Conservation (phyloP, 2,329 filamentous ascomycete species). For the Diaporthe destruens region DNA sequence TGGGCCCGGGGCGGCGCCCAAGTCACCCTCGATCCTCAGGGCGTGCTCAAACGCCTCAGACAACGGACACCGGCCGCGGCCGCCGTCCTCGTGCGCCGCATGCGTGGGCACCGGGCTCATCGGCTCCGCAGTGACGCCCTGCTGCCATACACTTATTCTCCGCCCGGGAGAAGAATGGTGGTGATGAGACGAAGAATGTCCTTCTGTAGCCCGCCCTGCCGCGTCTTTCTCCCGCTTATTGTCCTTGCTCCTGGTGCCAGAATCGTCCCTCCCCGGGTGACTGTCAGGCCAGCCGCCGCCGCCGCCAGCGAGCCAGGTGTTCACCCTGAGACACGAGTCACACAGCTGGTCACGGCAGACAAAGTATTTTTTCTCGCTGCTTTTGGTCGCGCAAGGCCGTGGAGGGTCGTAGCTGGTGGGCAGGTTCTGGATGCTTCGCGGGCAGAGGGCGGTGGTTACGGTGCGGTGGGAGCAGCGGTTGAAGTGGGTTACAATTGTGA, state of each 20-base stretch:
- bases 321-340: neutral
- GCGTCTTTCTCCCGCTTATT: neutral
- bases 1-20: too few relatives aligned
- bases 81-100: neutral
- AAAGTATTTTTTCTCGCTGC: too few relatives aligned
- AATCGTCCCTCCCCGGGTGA: neutral
- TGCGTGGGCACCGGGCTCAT: neutral
- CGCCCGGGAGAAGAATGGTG: neutral
- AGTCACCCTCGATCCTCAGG: neutral
- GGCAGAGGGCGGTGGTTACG: neutral
- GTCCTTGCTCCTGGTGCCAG: neutral
- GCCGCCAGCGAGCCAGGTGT: neutral
- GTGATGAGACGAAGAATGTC: neutral
- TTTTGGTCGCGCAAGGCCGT: neutral
- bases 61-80: neutral
- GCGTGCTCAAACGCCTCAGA: constrained; percentile 20
- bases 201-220: neutral
- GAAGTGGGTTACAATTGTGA: constrained; percentile 2
- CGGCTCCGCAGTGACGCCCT: neutral
- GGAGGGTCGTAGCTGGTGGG: neutral
- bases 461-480: constrained; percentile 2
- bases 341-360: constrained; percentile 15
- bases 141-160: too few relatives aligned
- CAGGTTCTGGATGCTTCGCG: neutral
- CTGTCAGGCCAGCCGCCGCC: neutral